Conservation (phyloP, 371 early-diverging fungal species). For the Capillidium heterosporum region DNA sequence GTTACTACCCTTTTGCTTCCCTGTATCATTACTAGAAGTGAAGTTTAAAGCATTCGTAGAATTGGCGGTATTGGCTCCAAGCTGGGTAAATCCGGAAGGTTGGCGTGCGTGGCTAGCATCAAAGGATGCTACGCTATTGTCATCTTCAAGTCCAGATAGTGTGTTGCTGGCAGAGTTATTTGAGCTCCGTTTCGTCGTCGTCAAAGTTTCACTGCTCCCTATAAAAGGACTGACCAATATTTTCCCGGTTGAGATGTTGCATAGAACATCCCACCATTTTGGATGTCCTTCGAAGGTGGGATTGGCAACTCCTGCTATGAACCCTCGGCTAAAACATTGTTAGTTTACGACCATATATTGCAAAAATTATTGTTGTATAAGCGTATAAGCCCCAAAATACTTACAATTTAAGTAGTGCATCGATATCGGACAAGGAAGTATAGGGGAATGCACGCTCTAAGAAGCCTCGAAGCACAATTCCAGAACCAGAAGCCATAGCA, state of each 20-base stretch:
- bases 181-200: background rate
- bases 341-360: no score
- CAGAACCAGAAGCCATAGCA: slow-evolving; percentile 77
- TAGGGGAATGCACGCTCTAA: slow-evolving; percentile 85
- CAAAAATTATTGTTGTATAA: background rate
- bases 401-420: slow-evolving; percentile 61
- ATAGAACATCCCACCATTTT: slow-evolving; percentile 90
- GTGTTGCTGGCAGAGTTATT: background rate
- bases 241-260: slow-evolving; percentile 78
- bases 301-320: slow-evolving; percentile 92
- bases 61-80: background rate
- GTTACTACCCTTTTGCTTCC: slow-evolving; percentile 4
- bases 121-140: no score
- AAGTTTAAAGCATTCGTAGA: slow-evolving; percentile 11
- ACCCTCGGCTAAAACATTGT: slow-evolving; percentile 62
- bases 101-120: no score
- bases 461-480: slow-evolving; percentile 63
- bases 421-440: slow-evolving; percentile 67
- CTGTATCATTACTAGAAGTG: slow-evolving; percentile 7
- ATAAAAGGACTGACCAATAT: slow-evolving; percentile 74
- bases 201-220: slow-evolving; percentile 3
- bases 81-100: no score
- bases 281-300: slow-evolving; percentile 82
- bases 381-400: background rate
- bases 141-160: no score